Percentiles rank a stretch among this genome's conserved stretches.
Conservation (phyloP, 208 protist genomes). For the Leptomonas seymouri region DNA sequence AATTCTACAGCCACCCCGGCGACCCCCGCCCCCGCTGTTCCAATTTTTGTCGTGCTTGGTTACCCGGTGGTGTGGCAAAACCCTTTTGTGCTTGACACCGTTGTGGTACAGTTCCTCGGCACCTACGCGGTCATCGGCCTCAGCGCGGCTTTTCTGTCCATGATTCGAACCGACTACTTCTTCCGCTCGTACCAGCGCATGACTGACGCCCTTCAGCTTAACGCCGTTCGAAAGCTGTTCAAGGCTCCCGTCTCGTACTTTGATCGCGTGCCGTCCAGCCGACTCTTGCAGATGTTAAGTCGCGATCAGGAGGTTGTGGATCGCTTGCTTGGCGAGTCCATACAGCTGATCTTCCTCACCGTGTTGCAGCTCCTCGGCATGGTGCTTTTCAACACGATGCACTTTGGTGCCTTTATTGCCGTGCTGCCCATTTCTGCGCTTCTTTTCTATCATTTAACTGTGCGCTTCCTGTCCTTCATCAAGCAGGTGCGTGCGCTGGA, state of each 20-base stretch:
- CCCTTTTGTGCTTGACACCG: conserved; percentile 42
- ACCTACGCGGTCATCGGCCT: conserved; percentile 68
- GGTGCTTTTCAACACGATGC: conserved; percentile 64
- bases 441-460: conserved; percentile 75
- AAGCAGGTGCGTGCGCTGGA: conserved; percentile 76
- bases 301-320: conserved; percentile 78
- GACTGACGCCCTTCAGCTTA: conserved; percentile 59
- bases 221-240: conserved; percentile 62
- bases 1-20: conserved; percentile 22
- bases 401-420: conserved; percentile 60
- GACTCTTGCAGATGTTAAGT: conserved; percentile 60
- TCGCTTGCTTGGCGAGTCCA: conserved; percentile 54
- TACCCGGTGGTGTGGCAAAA: conserved; percentile 29
- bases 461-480: conserved; percentile 66
- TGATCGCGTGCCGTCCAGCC: conserved; percentile 62
- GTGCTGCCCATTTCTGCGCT: conserved; percentile 67
- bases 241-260: conserved; percentile 77
- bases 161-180: conserved; percentile 60
- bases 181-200: conserved; percentile 60
- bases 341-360: conserved; percentile 63
- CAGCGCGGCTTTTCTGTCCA: conserved; percentile 49
- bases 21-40: conserved; percentile 22
- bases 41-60: conserved; percentile 17
- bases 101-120: conserved; percentile 53
- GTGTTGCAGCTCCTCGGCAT: conserved; percentile 66